phyloP scores from a whole-genome alignment of 2,329 filamentous ascomycete genomes.

The Remersonia thermophila region DNA sequence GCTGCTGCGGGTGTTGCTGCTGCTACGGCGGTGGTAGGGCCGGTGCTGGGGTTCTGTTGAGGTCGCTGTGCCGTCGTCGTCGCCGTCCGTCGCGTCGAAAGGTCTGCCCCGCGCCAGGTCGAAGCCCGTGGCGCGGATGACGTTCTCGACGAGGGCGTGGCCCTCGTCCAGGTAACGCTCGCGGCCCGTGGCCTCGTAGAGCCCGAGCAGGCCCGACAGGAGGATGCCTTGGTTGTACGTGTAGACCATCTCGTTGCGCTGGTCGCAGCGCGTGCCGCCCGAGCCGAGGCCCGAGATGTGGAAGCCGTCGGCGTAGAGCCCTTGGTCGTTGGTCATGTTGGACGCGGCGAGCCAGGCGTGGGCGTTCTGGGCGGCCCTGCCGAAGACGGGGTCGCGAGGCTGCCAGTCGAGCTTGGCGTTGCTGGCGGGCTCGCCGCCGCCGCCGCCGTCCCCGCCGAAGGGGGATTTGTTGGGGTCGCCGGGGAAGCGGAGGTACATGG shows the following conservation, averaged over 20 bases:
- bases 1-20: no score
- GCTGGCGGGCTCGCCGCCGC: conserved; percentile 18
- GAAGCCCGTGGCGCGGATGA: conserved; percentile 72
- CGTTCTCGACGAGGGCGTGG: conserved; percentile 60
- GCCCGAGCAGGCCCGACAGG: conserved; percentile 64
- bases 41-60: no score
- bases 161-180: conserved; percentile 62
- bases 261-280: conserved; percentile 57
- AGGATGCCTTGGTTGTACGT: conserved; percentile 94
- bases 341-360: conserved; percentile 70
- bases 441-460: conserved; percentile 28
- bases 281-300: conserved; percentile 59
- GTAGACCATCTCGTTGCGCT: conserved; percentile 78
- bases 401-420: conserved; percentile 20
- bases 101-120: conserved; percentile 31
- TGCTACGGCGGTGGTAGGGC: no score
- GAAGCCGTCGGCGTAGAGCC: conserved; percentile 77
- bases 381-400: conserved; percentile 47
- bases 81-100: conserved; percentile 26
- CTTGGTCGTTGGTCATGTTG: conserved; percentile 66
- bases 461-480: conserved; percentile 65
- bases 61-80: no score
- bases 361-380: conserved; percentile 61
- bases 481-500: conserved; percentile 84
- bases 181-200: conserved; percentile 71